Conservation (phyloP, 1,139 yeast genomes). For the Yamadazyma spencermartinsiae region DNA sequence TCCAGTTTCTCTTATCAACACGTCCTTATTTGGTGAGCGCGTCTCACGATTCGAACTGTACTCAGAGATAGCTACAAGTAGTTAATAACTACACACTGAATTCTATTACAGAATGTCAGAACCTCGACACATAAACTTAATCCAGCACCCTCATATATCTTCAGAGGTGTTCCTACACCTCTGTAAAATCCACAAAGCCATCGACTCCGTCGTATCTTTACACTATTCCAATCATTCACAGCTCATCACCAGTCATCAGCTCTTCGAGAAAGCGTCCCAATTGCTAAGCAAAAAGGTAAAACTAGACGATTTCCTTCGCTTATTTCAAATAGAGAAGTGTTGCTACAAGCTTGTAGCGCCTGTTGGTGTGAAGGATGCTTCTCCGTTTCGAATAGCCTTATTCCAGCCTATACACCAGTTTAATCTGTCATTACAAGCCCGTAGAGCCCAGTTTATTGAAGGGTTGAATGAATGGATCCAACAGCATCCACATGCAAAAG, state of each 20-base stretch:
- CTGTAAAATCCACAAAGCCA: slow-evolving; percentile 13
- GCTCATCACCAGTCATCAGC: slow-evolving; percentile 15
- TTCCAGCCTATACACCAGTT: slow-evolving; percentile 12
- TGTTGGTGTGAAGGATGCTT: slow-evolving; percentile 12
- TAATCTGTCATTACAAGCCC: slow-evolving; percentile 7
- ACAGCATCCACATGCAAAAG: slow-evolving; percentile 22
- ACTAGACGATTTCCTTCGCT: slow-evolving; percentile 13
- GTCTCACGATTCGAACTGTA: too few relatives aligned
- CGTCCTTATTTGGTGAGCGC: too few relatives aligned
- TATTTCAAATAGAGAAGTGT: slow-evolving; percentile 12
- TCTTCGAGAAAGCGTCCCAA: slow-evolving; percentile 12
- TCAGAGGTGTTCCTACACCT: slow-evolving; percentile 7
- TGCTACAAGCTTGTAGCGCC: slow-evolving; percentile 14
- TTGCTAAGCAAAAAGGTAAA: slow-evolving; percentile 13
- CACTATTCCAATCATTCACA: slow-evolving; percentile 16
- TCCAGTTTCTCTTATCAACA: too few relatives aligned
- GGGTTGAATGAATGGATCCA: slow-evolving; percentile 63
- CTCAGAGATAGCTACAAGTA: too few relatives aligned
- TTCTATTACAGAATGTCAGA: too few relatives aligned
- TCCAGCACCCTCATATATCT: slow-evolving; percentile 10
- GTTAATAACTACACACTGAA: too few relatives aligned
- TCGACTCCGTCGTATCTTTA: slow-evolving; percentile 14
- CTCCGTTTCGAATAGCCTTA: slow-evolving; percentile 17
- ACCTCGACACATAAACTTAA: background rate
- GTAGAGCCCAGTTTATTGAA: slow-evolving; percentile 58